Conservation (phyloP, 306 rosid genomes). For the Pterocarpus macrocarpus region DNA sequence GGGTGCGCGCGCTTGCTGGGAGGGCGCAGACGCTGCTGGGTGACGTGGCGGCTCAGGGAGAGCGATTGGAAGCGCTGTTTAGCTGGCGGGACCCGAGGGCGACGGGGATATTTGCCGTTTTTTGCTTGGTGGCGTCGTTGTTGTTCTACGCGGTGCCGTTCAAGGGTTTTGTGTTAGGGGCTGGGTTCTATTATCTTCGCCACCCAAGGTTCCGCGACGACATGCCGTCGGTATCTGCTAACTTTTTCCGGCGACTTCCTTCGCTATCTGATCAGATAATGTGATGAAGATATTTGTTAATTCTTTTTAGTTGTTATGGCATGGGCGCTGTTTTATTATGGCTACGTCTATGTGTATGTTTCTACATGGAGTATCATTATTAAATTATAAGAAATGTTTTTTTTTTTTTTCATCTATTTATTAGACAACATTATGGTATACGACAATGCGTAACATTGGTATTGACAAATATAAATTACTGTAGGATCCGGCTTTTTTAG, state of each 20-base stretch:
- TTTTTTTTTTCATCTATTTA: neutral
- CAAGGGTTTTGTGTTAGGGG: conserved; percentile 60
- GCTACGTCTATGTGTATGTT: no score
- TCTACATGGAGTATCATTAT: no score
- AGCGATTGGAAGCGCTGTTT: conserved; percentile 80
- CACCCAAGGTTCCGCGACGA: conserved; percentile 86
- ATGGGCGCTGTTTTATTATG: no score
- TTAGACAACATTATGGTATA: no score
- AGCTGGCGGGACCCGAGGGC: conserved; percentile 91
- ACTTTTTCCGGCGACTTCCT: conserved; percentile 80
- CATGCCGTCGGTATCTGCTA: conserved; percentile 79
- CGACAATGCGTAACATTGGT: no score
- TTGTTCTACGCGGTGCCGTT: conserved; percentile 78
- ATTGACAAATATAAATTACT: neutral
- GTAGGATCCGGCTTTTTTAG: neutral
- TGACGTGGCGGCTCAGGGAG: conserved; percentile 94
- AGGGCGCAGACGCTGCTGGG: conserved; percentile 79
- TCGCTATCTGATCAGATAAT: conserved; percentile 80
- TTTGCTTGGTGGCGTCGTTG: conserved; percentile 74
- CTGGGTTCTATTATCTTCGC: conserved; percentile 72
- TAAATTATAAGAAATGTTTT: no score
- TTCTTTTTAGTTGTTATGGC: neutral
- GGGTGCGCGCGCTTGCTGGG: conserved; percentile 79
- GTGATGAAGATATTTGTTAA: conserved; percentile 33
- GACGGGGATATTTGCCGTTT: conserved; percentile 75